These are phyloP conservation scores for Hyaloscypha variabilis DNA, from an alignment of 495 filamentous ascomycete species.

Conservation along the genomic window DNA sequence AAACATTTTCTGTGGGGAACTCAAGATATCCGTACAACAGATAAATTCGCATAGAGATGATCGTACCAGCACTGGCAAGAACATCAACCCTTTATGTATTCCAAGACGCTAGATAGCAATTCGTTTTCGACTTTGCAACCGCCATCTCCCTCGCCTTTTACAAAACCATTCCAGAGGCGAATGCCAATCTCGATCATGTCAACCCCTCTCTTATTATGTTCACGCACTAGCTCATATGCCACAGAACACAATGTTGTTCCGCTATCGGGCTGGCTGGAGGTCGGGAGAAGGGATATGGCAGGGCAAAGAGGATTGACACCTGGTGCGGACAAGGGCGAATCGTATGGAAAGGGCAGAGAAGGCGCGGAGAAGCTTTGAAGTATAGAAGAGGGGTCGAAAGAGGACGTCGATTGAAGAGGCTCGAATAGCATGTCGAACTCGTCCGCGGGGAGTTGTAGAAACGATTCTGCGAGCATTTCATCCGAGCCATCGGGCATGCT, in stretches of 20 bases:
- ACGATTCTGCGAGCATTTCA: not conserved
- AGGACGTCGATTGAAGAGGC: not conserved
- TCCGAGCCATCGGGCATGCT: not conserved
- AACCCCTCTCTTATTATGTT: conserved; percentile 23
- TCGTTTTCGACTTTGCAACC: conserved; percentile 26
- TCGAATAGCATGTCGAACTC: not conserved
- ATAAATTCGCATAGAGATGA: not conserved
- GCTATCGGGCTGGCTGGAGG: conserved; percentile 1
- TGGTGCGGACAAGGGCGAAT: not conserved
- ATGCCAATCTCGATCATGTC: conserved; percentile 27
- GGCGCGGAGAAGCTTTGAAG: not conserved
- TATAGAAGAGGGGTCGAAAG: not conserved
- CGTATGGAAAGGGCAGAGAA: not conserved
- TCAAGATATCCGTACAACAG: not conserved
- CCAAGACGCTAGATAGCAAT: conserved; percentile 22
- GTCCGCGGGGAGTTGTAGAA: not conserved
- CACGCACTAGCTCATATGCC: conserved; percentile 19
- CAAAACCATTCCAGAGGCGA: conserved; percentile 22
- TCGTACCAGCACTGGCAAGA: not conserved
- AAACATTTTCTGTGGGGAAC: not conserved
- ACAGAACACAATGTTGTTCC: conserved; percentile 18
- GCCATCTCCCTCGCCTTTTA: conserved; percentile 7
- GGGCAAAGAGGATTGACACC: conserved; percentile 12
- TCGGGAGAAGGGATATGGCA: not conserved
- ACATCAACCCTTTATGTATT: conserved; percentile 11